Evolutionary conservation across 192 early-diverging fungal species (phyloP), one percentile per base, ranked within the genome.

Genomic region (Phlyctochytrium bullatum): DNA sequence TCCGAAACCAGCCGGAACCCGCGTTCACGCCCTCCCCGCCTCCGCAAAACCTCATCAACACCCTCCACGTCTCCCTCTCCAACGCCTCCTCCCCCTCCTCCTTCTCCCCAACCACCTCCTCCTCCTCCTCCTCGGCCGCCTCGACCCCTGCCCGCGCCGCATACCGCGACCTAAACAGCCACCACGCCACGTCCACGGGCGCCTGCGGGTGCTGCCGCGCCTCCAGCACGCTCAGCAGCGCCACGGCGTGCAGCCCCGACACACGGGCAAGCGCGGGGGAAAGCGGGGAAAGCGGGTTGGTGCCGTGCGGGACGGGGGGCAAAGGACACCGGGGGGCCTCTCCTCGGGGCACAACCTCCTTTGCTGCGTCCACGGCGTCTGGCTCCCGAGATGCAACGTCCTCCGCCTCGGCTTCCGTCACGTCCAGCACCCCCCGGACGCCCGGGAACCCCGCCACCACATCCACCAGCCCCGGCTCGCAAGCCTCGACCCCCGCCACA

Each of bases 61-160:
- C 40, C 40, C 40, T 50, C 40, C 40, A 50, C 40, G n/a, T n/a
- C 40, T 10, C 40, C 40, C 10, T 50, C 40, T 50, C 40, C 40
- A 50, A n/a, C 40, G 12, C n/a, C 40, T 50, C 40, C 12, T n/a
- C 10, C 10, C 40, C 40, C 10, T 10, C 40, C 40, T 10, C 40
- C 40, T n/a, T 10, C n/a, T 50, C n/a, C n/a, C n/a, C n/a, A n/a
- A n/a, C 40, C 10, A 50, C 40, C 40, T 50, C 40, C 40, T n/a
- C 40, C n/a, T n/a, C 40, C 40, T 50, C 40, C 40, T 50, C 40
- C 40, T 50, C 40, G n/a, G 10, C 40, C 40, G 40, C 40, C 40
- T 50, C 40, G n/a, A 50, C 40, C 40, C 12, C 40, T 10, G n/a
- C 40, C 40, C 40, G 10, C 10, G 12, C n/a, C 40, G 40, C 40